Conservation (phyloP, 805 yeast species). For the Yarrowia phangngaensis region DNA sequence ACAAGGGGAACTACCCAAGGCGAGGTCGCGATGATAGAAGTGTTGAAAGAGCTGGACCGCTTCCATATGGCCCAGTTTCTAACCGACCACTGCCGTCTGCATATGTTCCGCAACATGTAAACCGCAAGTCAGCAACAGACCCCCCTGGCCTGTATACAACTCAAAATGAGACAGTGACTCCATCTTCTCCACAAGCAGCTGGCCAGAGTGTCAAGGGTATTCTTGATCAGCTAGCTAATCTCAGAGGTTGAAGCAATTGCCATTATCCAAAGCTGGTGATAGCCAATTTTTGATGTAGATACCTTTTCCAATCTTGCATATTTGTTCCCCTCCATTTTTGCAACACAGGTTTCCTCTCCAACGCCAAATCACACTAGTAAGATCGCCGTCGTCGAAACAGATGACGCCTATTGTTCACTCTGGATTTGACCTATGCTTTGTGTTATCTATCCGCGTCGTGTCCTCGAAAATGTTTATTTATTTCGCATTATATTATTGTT, state of each 20-base stretch:
- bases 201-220: slow-evolving; percentile 16
- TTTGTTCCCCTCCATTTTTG: no score
- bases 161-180: no score
- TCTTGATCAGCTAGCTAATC: slow-evolving; percentile 22
- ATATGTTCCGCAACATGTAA: neutral
- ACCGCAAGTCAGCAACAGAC: slow-evolving; percentile 6
- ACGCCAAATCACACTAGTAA: no score
- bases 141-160: no score
- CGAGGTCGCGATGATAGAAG: neutral
- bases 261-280: no score
- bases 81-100: neutral
- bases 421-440: no score
- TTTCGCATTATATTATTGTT: slow-evolving; percentile 12
- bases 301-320: no score
- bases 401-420: no score
- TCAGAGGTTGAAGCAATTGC: slow-evolving; percentile 15
- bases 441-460: neutral
- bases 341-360: no score
- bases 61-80: slow-evolving; percentile 24
- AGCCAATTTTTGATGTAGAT: no score
- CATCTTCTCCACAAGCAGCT: no score
- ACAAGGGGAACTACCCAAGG: neutral
- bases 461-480: slow-evolving; percentile 16
- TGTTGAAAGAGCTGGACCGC: slow-evolving; percentile 15
- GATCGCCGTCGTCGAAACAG: no score